Evolutionary conservation across 2,329 filamentous ascomycete genomes (phyloP), one percentile per base, ranked within the genome.

Genomic region (Paraphoma chrysanthemicola): DNA sequence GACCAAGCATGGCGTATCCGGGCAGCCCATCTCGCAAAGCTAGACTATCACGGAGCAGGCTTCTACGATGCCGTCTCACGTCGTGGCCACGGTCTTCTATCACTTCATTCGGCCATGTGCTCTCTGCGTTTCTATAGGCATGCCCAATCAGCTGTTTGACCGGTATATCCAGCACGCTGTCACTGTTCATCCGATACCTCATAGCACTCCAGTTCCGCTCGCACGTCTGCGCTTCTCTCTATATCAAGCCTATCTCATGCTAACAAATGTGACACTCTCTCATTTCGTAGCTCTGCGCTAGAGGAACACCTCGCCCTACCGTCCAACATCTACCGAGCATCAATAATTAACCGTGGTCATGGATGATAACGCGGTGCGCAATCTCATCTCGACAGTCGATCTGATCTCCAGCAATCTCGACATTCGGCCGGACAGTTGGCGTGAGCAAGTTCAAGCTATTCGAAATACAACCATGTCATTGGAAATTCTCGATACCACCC

Each of bases 391-490:
- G 12, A 73, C 69, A 28, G 64, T 77, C 14, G 60, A 64, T 14
- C 65, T 73, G 44, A 76, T 79, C 17, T 62, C 70, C 44, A 53
- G 57, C 5, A 75, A 71, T 57, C 71, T 79, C 11, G 65, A 73
- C 44, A 53, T 56, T 10, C 59, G 68, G 3, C 75, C 76, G 12
- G 49, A 67, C 29, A 66, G 76, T n/a, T 73, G 75, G 55, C 62
- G 62, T 23, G 56, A 70, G n/a, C 63, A 70, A 41, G 38, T 71
- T 9, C 57, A 63, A 17, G 51, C 57, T 16, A 59, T 69, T 30
- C 60, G 68, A 47, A 60, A 54, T 18, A 60, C 62, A 9, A 70
- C 59, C 10, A 47, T 54, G 10, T 56, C 53, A 3, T 41, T 70
- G 31, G 63, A 70, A 10, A 43, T 70, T n/a, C 29, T 43, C n/a